Evolutionary conservation across 1,139 yeast genomes (phyloP).

Genomic region (Protomyces gravidus): DNA sequence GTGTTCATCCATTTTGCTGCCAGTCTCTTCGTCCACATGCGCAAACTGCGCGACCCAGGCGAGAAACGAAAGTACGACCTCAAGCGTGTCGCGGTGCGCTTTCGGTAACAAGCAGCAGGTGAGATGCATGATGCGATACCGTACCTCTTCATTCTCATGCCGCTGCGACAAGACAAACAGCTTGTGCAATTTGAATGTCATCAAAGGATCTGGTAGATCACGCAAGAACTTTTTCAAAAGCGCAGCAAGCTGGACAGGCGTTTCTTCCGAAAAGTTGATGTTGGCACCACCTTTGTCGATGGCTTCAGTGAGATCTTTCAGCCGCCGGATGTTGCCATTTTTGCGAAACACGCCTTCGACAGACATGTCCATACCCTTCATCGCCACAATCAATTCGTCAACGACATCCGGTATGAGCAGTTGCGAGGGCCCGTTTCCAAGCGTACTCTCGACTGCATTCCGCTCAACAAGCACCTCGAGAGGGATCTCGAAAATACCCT

Average conservation of each 20-base stretch:
- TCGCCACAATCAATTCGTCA: constrained; percentile 77
- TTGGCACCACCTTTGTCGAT: constrained; percentile 72
- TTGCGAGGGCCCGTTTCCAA: constrained; percentile 72
- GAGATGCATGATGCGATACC: constrained; percentile 60
- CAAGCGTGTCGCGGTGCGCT: constrained; percentile 77
- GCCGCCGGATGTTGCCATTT: constrained; percentile 86
- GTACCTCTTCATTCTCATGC: constrained; percentile 48
- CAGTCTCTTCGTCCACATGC: constrained; percentile 69
- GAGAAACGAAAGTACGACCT: constrained; percentile 78
- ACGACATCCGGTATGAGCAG: constrained; percentile 78
- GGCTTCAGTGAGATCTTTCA: constrained; percentile 67
- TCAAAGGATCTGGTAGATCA: constrained; percentile 85
- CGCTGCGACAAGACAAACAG: constrained; percentile 75
- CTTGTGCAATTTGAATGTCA: constrained; percentile 71
- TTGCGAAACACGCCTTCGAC: constrained; percentile 95
- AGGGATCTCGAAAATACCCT: constrained; percentile 72
- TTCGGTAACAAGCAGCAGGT: constrained; percentile 78
- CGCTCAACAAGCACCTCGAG: constrained; percentile 64
- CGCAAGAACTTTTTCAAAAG: constrained; percentile 84
- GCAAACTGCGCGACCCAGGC: constrained; percentile 97
- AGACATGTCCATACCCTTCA: constrained; percentile 79
- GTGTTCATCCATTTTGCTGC: constrained; percentile 95
- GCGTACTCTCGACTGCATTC: constrained; percentile 79
- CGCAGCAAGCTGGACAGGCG: constrained; percentile 91
- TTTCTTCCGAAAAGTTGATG: constrained; percentile 71